Evolutionary conservation across 1,284 basidiomycete genomes (phyloP), one percentile per base, ranked within the genome.

Genomic region (Sanghuangporus sanghuang): DNA sequence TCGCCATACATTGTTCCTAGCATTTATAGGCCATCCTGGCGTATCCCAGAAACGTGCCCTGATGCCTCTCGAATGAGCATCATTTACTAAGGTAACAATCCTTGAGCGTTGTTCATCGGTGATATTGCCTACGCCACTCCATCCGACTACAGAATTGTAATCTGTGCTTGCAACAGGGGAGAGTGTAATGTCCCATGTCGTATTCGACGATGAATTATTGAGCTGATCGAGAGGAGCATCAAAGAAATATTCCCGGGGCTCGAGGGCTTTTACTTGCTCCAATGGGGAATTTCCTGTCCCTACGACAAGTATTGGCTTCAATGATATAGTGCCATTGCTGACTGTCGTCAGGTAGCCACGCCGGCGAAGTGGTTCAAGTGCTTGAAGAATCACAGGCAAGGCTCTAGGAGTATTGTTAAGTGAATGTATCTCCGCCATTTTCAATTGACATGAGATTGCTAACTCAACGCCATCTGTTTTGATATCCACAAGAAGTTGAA

Each of bases 261-360:
- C 72, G 27, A 82, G 73, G 3, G 74, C 76, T 67, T 78, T 76
- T 59, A 84, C 77, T 6, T 72, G 75, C 35, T 78, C 77, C 7
- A 84, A 73, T n/a, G 81, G 82, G n/a, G 81, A 80, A 70, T 83
- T 82, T 23, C 83, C 83, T 1, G 82, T 84, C 16, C 83, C 82
- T 55, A 84, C 73, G 35, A 81, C 81, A 5, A 78, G 78, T 4
- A 85, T 70, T 7, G 76, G 74, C 18, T 76, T 77, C 7, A 57
- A 57, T 1, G 68, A 77, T 21, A 82, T 67, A 3, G 69, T 74
- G 23, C 77, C 79, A 59, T 80, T 77, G 1, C 73, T 69, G 64
- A 78, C 79, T 2, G 80, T 83, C 4, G 81, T 81, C 44, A 85
- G 73, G 69, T 78, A 83, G 3, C 79, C 79, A 21, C 69, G 72